Base-by-base conservation (phyloP, 2,329 filamentous ascomycete genomes). In the Alternaria sp. region DNA sequence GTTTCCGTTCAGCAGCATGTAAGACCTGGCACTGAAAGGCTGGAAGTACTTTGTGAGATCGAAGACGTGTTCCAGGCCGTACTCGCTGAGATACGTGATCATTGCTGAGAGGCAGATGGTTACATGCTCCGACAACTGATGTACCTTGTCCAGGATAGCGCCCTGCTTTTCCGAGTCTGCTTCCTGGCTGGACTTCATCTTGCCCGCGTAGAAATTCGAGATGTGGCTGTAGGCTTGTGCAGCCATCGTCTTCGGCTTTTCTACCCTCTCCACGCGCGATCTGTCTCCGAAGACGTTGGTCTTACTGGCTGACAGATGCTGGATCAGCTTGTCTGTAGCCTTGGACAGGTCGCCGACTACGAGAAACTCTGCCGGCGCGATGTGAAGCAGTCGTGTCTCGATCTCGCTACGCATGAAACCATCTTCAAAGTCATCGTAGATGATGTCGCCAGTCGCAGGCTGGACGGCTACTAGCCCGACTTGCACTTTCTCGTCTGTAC, bases 331-430 rank as follows among this genome's bases (percentile, higher is more conserved):
- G 44, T 98, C 93, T 0, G 94, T 97, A 1, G 93, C 92, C 72
- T 91, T 93, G 1, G 94, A 96, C 13, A 98, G 86, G 13, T 96
- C 89, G 13, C 96, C 96, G 2, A 99, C 93, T 47, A 99, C 91
- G 30, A 99, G 85, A 65, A 99, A 93, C 79, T 99, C 96, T 80
- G 94, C 97, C 0, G 96, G 96, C 0, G 95, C 93, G 69, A 99
- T 97, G 77, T 99, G 96, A 28, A 99, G 83, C 25, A 99, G 83
- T n/a, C 96, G 86, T 0, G 96, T 99, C 81, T 99, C 96, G 32
- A 99, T 91, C 77, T 99, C 96, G 73, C 91, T 93, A 52, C 96
- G 87, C 95, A 99, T 97, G 81, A 98, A 98, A 2, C 95, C 93
- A 74, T 99, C 96, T 71, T 98, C 93, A 72, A 99, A 99, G 62